phyloP scores from a whole-genome alignment of 495 filamentous ascomycete genomes.

The Achaetomiella virescens region DNA sequence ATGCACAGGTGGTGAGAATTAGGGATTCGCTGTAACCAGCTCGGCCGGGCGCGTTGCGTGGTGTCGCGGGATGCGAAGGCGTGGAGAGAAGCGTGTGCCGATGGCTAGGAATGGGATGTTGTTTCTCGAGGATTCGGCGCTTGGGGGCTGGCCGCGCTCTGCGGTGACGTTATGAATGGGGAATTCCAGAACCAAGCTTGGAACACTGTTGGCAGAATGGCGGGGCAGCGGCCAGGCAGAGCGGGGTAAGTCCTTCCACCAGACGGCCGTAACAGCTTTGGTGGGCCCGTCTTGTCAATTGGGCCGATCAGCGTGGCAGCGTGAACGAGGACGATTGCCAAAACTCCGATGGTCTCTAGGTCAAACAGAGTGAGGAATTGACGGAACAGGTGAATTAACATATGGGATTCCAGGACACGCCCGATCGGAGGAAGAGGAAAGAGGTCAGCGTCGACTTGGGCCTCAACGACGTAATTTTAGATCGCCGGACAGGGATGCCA shows the following conservation, averaged over 20 bases:
- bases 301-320: no score
- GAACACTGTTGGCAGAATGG: slow-evolving; percentile 9
- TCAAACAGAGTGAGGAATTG: not conserved
- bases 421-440: not conserved
- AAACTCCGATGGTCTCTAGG: not conserved
- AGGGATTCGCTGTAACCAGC: not conserved
- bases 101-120: not conserved
- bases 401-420: not conserved
- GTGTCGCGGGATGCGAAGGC: not conserved
- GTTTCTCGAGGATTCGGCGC: not conserved
- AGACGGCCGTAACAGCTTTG: no score
- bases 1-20: not conserved
- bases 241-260: slow-evolving; percentile 13
- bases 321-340: not conserved
- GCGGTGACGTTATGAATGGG: slow-evolving; percentile 10
- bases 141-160: not conserved
- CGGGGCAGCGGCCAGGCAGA: slow-evolving; percentile 20
- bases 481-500: slow-evolving; percentile 18
- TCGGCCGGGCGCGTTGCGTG: not conserved
- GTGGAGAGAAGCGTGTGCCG: not conserved
- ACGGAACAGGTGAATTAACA: not conserved
- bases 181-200: slow-evolving; percentile 6
- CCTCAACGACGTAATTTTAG: slow-evolving; percentile 29
- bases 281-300: not conserved
- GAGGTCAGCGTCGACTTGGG: not conserved